Base-by-base conservation (phyloP, 1,284 basidiomycete species). In the Coniferiporia sulphurascens region DNA sequence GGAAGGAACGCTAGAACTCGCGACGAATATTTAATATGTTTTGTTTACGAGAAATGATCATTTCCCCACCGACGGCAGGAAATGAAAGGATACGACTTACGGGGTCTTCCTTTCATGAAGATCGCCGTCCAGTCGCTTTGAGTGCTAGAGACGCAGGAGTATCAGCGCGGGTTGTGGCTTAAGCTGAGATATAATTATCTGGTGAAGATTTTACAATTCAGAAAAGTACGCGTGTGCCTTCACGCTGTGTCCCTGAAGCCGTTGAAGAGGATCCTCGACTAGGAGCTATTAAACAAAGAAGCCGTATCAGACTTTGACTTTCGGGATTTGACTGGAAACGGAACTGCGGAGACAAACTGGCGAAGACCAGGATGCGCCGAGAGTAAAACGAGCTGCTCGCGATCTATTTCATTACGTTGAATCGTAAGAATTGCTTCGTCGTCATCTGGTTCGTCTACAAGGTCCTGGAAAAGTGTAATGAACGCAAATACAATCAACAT, bases 391-490 rank as follows among this genome's bases (percentile, higher is more conserved):
- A 59, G 52, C 43, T 53, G 58, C 21, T 34, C 44, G 32, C 56
- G 34, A n/a, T 53, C 51, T 8, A 59, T 49, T 1, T 48, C 32
- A 17, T 50, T 43, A 15, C 34, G 27, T 22, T 53, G 36, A 36
- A 59, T 54, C 36, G 15, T 32, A 44, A 21, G 22, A 32, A 51
- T 50, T 4, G 58, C 36, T 12, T 22, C 38, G 32, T 59, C 45
- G n/a, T 59, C 58, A 43, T 59, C 58, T 15, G 46, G 7, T 17
- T 59, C 58, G 15, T 59, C 58, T 12, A 59, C 32, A 15, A 59
- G 52, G 8, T 59, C 58, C 58, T 58, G 22, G 7, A 27, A 27
- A 27, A 5, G 7, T 4, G 9, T 2, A 41, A 8, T 41, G 7
- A 8, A 12, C 9, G 9, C 15, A 45, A 19, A 1, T 36, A 12